Evolutionary conservation across 257 asterid species (phyloP).

Genomic region (Jacaranda copaia): DNA sequence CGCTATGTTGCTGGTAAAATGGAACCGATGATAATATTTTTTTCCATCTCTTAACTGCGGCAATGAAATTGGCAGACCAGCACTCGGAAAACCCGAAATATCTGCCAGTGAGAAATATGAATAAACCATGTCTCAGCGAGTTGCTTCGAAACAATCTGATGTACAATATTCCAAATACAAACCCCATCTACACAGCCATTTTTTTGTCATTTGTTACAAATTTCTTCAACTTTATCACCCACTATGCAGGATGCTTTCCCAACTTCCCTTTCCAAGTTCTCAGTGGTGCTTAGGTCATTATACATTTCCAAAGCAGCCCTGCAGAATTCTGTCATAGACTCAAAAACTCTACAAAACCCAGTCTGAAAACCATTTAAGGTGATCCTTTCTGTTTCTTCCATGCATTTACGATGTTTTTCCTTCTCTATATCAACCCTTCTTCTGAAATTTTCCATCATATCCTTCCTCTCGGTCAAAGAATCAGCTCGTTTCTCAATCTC

Average conservation of each 20-base stretch:
- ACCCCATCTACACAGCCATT: conserved; percentile 35
- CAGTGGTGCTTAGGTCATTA: conserved; percentile 52
- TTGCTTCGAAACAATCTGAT: conserved; percentile 65
- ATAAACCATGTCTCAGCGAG: conserved; percentile 72
- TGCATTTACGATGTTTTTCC: conserved; percentile 70
- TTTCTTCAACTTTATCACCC: conserved; percentile 48
- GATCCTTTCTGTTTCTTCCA: conserved; percentile 78
- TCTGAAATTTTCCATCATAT: conserved; percentile 57
- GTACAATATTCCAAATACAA: conserved; percentile 41
- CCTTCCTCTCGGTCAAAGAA: conserved; percentile 57
- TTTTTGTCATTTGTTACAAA: conserved; percentile 52
- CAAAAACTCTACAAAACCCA: conserved; percentile 81
- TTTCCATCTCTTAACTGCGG: too few species aligned
- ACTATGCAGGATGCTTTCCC: conserved; percentile 50
- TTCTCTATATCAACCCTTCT: conserved; percentile 72
- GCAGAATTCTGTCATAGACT: conserved; percentile 77
- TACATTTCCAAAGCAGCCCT: conserved; percentile 66
- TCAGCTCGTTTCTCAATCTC: conserved; percentile 47
- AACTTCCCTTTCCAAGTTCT: conserved; percentile 42
- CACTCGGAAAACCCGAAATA: too few species aligned
- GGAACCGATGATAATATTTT: too few species aligned
- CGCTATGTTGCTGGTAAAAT: too few species aligned
- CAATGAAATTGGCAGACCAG: too few species aligned
- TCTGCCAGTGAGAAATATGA: too few species aligned
- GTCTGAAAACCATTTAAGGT: conserved; percentile 77